Evolutionary conservation across 2,329 filamentous ascomycete species (phyloP).

Genomic region (Exophiala alcalophila): DNA sequence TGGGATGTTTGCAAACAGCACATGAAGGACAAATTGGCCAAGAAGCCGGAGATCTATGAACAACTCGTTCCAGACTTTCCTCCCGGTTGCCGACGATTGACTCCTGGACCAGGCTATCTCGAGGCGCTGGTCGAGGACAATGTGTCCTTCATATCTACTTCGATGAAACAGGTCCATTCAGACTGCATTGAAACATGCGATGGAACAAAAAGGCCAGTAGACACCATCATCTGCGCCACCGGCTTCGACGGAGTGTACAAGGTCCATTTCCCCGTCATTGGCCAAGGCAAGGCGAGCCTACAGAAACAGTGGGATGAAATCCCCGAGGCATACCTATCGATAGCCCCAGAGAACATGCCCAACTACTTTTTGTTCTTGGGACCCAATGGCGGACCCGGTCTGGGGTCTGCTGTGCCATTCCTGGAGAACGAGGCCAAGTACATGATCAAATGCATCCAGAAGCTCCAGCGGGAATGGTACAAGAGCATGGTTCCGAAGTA

Average conservation of each 20-base stretch:
- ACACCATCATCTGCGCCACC: conserved; percentile 37
- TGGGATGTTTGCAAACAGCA: conserved; percentile 2
- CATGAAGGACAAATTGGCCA: conserved; percentile 23
- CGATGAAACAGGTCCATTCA: conserved; percentile 57
- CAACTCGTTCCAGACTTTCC: conserved; percentile 19
- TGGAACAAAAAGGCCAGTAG: conserved; percentile 19
- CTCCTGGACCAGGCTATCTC: conserved; percentile 64
- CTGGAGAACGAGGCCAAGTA: conserved; percentile 4
- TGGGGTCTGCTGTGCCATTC: neutral
- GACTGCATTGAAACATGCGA: conserved; percentile 41
- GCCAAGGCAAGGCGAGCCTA: conserved; percentile 45
- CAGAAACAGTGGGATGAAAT: conserved; percentile 35
- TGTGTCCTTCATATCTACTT: conserved; percentile 56
- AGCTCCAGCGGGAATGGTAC: conserved; percentile 10
- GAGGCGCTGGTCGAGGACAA: conserved; percentile 61
- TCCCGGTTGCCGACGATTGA: conserved; percentile 35
- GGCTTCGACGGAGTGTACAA: conserved; percentile 51
- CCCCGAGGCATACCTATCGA: conserved; percentile 35
- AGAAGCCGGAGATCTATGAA: conserved; percentile 31
- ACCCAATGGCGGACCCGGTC: conserved; percentile 24
- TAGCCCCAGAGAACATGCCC: conserved; percentile 30
- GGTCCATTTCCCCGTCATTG: conserved; percentile 56
- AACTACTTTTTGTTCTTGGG: conserved; percentile 36
- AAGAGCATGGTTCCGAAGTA: conserved; percentile 6
- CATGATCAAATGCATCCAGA: conserved; percentile 3